Evolutionary conservation across 2,329 filamentous ascomycete species (phyloP).

Genomic region (Polytolypa hystricis): DNA sequence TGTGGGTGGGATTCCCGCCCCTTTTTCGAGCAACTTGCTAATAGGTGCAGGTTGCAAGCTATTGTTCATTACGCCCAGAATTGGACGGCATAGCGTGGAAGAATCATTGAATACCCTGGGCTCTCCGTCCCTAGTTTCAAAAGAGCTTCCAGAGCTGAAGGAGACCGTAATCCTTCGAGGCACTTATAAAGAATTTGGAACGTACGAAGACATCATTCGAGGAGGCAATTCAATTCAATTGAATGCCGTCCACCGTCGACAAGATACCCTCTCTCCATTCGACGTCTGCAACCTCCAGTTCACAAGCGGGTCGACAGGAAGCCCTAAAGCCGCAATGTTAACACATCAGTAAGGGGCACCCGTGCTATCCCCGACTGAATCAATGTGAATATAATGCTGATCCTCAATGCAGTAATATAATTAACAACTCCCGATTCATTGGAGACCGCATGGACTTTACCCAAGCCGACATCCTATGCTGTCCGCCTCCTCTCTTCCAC

Average conservation of each 20-base stretch:
- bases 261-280: conserved; percentile 48
- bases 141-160: conserved; percentile 29
- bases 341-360: conserved; percentile 49
- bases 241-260: conserved; percentile 42
- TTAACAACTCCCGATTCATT: conserved; percentile 59
- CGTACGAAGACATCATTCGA: conserved; percentile 49
- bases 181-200: conserved; percentile 43
- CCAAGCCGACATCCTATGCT: conserved; percentile 59
- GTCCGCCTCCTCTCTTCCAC: conserved; percentile 74
- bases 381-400: conserved; percentile 3
- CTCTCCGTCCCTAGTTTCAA: conserved; percentile 24
- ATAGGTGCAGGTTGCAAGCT: conserved; percentile 48
- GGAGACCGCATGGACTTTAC: conserved; percentile 64
- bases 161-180: conserved; percentile 53
- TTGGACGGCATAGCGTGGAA: conserved; percentile 54
- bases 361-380: not conserved
- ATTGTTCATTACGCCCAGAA: conserved; percentile 59
- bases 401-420: conserved; percentile 22
- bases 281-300: conserved; percentile 66
- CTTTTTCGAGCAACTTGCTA: not conserved
- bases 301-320: conserved; percentile 62
- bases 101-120: conserved; percentile 47
- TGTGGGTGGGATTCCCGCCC: too few species aligned
- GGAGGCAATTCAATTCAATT: conserved; percentile 40
- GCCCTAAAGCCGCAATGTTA: conserved; percentile 64